Percentiles rank a stretch among this genome's conserved stretches.
These are phyloP conservation scores for Trichoderma simmonsii DNA, from an alignment of 2,329 filamentous ascomycete species.

Conservation along the genomic window DNA sequence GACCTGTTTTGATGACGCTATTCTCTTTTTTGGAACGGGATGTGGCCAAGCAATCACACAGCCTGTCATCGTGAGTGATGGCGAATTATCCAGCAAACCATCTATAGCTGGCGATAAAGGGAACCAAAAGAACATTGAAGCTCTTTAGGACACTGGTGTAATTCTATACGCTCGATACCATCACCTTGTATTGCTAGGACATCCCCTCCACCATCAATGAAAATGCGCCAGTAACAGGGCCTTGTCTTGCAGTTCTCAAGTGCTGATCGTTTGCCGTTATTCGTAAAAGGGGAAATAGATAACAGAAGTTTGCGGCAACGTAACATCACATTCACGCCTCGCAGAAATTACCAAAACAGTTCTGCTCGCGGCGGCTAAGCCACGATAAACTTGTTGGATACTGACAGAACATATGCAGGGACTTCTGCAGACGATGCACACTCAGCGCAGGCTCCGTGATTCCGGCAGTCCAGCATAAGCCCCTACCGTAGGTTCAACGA, in stretches of 20 bases:
- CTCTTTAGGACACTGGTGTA: neutral
- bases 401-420: neutral
- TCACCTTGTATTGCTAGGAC: neutral
- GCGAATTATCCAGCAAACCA: neutral
- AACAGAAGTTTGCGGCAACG: neutral
- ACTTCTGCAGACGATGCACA: neutral
- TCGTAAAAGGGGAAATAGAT: neutral
- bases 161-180: neutral
- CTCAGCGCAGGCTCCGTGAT: neutral
- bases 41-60: neutral
- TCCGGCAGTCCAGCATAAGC: neutral
- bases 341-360: neutral
- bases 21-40: neutral
- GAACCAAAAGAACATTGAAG: neutral
- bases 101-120: neutral
- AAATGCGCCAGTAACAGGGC: neutral
- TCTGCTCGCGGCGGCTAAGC: neutral
- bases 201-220: neutral
- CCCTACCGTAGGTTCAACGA: neutral
- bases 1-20: conserved; percentile 63
- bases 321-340: neutral
- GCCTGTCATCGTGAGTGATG: neutral
- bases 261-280: neutral
- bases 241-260: neutral
- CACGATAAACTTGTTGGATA: neutral